Percentiles rank a stretch among this genome's conserved stretches.
Evolutionary conservation across 192 early-diverging fungal genomes (phyloP).

Genomic region (Coemansia sp.): DNA sequence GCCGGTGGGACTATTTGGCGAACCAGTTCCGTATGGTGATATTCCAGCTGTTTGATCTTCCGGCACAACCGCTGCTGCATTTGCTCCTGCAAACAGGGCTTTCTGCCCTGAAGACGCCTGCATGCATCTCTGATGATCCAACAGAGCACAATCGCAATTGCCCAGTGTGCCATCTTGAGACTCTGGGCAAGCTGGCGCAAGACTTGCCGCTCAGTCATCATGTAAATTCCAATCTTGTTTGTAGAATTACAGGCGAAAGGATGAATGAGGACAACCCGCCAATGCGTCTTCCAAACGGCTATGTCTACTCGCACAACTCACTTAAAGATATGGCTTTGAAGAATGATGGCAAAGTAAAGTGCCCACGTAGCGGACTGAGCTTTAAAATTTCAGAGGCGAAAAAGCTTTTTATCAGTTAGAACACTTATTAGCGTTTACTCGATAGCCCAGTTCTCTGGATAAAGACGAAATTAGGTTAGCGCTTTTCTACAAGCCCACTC

Average conservation of each 20-base stretch:
- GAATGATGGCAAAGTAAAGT: constrained; percentile 67
- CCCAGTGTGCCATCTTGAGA: constrained; percentile 86
- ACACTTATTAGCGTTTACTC: neutral
- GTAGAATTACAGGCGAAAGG: constrained; percentile 84
- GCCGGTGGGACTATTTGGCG: constrained; percentile 78
- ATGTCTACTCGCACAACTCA: constrained; percentile 86
- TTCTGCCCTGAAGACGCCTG: constrained; percentile 87
- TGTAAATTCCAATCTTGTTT: constrained; percentile 93
- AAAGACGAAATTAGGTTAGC: too few species aligned
- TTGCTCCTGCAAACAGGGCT: constrained; percentile 94
- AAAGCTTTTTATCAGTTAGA: constrained; percentile 76
- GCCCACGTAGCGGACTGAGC: constrained; percentile 65
- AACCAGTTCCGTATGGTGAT: constrained; percentile 82
- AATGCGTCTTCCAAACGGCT: constrained; percentile 93
- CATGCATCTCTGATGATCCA: constrained; percentile 66
- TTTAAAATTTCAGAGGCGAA: constrained; percentile 63
- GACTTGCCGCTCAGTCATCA: constrained; percentile 90
- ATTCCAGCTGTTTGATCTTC: constrained; percentile 86
- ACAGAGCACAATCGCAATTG: constrained; percentile 90
- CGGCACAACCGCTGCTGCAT: constrained; percentile 79
- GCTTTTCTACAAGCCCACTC: too few species aligned
- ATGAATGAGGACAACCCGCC: constrained; percentile 98
- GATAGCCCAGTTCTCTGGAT: too few species aligned
- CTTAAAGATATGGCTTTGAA: constrained; percentile 67
- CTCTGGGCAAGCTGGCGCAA: constrained; percentile 82